Evolutionary conservation across 176 grass and related monocot species (phyloP), one percentile per base, ranked within the genome.

Genomic region (Alloteropsis semialata): DNA sequence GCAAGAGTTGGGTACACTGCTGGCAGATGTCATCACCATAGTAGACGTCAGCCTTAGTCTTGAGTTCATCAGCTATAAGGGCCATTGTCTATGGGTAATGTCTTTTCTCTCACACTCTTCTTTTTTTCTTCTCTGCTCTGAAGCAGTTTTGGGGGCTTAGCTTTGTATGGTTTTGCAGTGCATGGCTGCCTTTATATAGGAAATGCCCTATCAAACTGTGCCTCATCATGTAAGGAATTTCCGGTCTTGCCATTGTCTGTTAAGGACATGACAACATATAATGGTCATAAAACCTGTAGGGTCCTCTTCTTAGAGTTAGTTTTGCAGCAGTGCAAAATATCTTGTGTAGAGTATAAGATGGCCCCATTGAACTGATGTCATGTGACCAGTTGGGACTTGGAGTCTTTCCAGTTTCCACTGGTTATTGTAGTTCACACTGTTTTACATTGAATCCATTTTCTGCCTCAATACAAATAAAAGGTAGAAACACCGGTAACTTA

Each of bases 11-110:
- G 55, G 82, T 55, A 68, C 94, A 96, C 83, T 92, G 82, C 43
- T 93, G 87, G 73, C 96, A 91, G 19, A 94, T 55, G 16, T 91
- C 91, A 51, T 99, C 89, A 22, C 88, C 96, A 29, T 88, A 55
- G 87, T 99, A 96, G 8, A 99, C 59, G 73, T 96, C 91, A 2
- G 96, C 93, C 87, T 94, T 99, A 24, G 85, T 69, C 67, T 79
- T 91, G 44, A 95, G 19, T 58, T 95, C 93, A 34, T 93, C 83
- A 0, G 82, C 60, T 77, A 89, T 66, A 36, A 84, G 84, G 67
- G 77, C 83, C 90, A 97, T 93, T 10, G 25, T 84, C 49, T 91
- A 72, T 33, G 49, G 76, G 3, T 34, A 42, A 16, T 84, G 58
- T 69, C 61, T 66, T 74, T 65, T 67, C 50, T 87, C 84, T 64